Conservation (phyloP, 2,329 filamentous ascomycete genomes). For the Colletotrichum eleusines region DNA sequence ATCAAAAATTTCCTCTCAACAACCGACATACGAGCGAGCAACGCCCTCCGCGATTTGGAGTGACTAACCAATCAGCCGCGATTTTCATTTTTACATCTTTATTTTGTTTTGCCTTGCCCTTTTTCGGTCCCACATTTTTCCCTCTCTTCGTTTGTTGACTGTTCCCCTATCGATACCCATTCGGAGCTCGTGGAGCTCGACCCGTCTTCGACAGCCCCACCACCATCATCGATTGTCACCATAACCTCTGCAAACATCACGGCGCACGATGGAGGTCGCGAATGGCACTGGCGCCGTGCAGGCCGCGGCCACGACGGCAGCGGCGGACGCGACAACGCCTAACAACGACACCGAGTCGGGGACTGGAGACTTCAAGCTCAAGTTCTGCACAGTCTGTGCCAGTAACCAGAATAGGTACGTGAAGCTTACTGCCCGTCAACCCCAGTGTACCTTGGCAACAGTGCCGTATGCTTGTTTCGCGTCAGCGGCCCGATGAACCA, state of each 20-base stretch:
- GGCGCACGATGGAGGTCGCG: conserved; percentile 54
- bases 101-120: neutral
- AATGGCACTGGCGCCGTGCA: conserved; percentile 52
- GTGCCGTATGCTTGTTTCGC: neutral
- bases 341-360: conserved; percentile 60
- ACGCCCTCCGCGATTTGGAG: conserved; percentile 39
- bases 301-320: conserved; percentile 43
- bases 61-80: conserved; percentile 8
- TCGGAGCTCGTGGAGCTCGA: conserved; percentile 4
- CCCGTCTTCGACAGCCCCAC: conserved; percentile 23
- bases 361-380: conserved; percentile 82
- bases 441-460: neutral
- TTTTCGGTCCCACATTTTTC: conserved; percentile 12
- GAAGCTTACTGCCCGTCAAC: neutral
- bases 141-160: neutral
- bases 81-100: neutral
- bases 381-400: conserved; percentile 98
- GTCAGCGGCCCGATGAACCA: neutral
- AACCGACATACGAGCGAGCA: neutral
- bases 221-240: conserved; percentile 5
- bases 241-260: neutral
- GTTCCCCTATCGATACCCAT: conserved; percentile 8
- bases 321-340: conserved; percentile 47
- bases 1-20: conserved; percentile 17
- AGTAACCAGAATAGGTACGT: conserved; percentile 94